Evolutionary conservation across 805 yeast species (phyloP).

Genomic region (Candida golubevii): DNA sequence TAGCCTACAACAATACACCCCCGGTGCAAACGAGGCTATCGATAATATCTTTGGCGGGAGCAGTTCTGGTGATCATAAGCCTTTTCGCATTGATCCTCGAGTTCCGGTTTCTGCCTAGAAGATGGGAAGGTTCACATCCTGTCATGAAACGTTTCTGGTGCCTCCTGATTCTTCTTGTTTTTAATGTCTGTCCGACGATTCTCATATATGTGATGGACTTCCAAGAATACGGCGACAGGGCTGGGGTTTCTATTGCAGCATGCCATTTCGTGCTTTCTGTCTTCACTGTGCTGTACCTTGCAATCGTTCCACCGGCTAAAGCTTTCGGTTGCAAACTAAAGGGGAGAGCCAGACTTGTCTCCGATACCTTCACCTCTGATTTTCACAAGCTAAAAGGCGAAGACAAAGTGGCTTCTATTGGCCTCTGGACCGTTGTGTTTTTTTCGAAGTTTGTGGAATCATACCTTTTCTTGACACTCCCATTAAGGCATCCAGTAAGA

Average conservation of each 20-base stretch:
- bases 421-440: constrained; percentile 67
- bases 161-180: constrained; percentile 37
- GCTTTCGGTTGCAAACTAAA: constrained; percentile 38
- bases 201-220: constrained; percentile 40
- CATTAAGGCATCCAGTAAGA: constrained; percentile 75
- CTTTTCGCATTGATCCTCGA: constrained; percentile 56
- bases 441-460: constrained; percentile 76
- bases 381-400: constrained; percentile 51
- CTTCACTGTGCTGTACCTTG: constrained; percentile 49
- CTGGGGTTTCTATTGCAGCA: constrained; percentile 44
- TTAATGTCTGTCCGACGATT: constrained; percentile 48
- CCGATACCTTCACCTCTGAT: constrained; percentile 49
- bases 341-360: constrained; percentile 36
- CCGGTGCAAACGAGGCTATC: constrained; percentile 51
- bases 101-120: constrained; percentile 60
- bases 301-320: constrained; percentile 58
- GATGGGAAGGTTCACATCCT: constrained; percentile 69
- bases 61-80: constrained; percentile 51
- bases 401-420: constrained; percentile 57
- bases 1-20: constrained; percentile 56
- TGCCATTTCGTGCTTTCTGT: constrained; percentile 56
- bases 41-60: constrained; percentile 64
- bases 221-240: constrained; percentile 14
- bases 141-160: constrained; percentile 44
- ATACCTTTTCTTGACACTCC: constrained; percentile 82